phyloP scores from a whole-genome alignment of 1,284 basidiomycete species.

The Ceratobasidium papillatum region DNA sequence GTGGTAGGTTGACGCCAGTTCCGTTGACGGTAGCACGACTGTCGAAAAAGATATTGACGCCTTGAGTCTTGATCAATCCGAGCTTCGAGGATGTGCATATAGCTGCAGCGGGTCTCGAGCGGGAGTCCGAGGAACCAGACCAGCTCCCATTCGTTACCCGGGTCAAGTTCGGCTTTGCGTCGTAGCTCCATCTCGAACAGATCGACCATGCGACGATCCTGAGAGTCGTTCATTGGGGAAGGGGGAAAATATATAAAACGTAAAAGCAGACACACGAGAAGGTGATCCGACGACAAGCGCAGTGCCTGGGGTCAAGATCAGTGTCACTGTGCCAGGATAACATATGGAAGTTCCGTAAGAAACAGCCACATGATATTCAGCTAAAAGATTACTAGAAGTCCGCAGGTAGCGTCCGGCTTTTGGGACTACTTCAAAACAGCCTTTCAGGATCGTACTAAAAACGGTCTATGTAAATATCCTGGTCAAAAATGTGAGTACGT shows the following conservation, averaged over 20 bases:
- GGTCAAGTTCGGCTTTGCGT: conserved; percentile 2
- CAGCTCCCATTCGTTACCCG: conserved; percentile 18
- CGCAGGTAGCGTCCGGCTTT: no score
- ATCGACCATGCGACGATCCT: background rate
- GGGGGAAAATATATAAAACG: background rate
- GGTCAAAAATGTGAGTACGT: no score
- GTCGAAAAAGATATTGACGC: background rate
- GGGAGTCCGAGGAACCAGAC: conserved; percentile 24
- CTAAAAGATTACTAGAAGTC: no score
- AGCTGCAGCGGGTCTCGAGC: background rate
- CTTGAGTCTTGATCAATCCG: conserved; percentile 2
- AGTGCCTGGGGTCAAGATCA: background rate
- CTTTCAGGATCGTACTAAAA: no score
- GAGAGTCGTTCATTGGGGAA: background rate
- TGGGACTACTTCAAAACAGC: no score
- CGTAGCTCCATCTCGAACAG: conserved; percentile 14
- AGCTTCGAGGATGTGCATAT: conserved; percentile 6
- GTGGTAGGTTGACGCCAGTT: background rate
- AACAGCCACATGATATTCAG: no score
- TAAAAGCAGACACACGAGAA: background rate
- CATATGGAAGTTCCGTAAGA: no score
- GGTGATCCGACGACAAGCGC: background rate
- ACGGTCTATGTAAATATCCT: no score
- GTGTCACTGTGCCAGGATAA: no score
- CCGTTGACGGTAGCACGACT: background rate